Percentiles rank a stretch among this genome's conserved stretches.
These are phyloP conservation scores for Funneliformis geosporum DNA, from an alignment of 192 early-diverging fungal species.

Conservation along the genomic window DNA sequence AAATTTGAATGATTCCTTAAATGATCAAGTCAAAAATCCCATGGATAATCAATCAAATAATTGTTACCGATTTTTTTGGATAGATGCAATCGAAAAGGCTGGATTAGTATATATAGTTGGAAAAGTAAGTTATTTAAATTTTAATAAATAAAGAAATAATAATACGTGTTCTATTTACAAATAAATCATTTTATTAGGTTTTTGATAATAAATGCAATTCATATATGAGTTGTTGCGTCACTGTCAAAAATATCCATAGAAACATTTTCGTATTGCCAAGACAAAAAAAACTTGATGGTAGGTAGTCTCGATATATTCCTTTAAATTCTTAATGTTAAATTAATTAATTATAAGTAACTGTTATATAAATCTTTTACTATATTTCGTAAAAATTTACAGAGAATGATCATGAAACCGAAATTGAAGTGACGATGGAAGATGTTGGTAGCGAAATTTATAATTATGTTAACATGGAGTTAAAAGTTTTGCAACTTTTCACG, in stretches of 20 bases:
- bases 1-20: slow-evolving; percentile 24
- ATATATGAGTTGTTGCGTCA: slow-evolving; percentile 81
- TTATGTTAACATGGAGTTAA: slow-evolving; percentile 50
- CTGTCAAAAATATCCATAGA: slow-evolving; percentile 76
- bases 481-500: slow-evolving; percentile 59
- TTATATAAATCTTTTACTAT: background rate
- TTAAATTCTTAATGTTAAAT: background rate
- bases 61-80: slow-evolving; percentile 80
- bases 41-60: slow-evolving; percentile 50
- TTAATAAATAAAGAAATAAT: slow-evolving; percentile 27
- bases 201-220: slow-evolving; percentile 50
- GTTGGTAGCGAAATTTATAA: slow-evolving; percentile 78
- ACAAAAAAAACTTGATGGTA: slow-evolving; percentile 51
- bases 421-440: slow-evolving; percentile 59
- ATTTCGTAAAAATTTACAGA: slow-evolving; percentile 30
- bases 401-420: slow-evolving; percentile 55
- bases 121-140: slow-evolving; percentile 59
- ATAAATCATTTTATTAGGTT: slow-evolving; percentile 42
- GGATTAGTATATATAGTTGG: slow-evolving; percentile 90
- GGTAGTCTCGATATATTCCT: background rate
- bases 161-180: slow-evolving; percentile 9
- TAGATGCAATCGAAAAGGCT: slow-evolving; percentile 85
- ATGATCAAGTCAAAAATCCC: slow-evolving; percentile 28
- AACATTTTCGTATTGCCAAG: slow-evolving; percentile 95
- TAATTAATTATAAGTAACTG: background rate